Evolutionary conservation across 140 eudicot species (phyloP).

Genomic region (Oenanthe javanica): DNA sequence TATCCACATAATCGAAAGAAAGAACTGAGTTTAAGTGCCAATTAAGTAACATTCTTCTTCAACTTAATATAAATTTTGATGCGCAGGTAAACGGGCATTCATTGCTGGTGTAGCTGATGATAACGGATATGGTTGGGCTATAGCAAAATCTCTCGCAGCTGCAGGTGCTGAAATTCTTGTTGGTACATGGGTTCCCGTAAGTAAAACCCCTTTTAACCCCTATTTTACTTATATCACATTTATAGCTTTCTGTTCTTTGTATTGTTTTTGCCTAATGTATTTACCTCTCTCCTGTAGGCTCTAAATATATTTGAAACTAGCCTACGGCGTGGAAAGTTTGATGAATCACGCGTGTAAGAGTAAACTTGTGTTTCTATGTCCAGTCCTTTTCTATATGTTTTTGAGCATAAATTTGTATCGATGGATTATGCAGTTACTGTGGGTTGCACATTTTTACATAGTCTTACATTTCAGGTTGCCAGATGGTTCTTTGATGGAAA

Average conservation of each 20-base stretch:
- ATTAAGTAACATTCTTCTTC: not conserved
- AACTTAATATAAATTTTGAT: not conserved
- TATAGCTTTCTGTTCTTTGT: not conserved
- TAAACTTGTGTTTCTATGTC: not conserved
- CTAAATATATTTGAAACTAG: conserved; percentile 89
- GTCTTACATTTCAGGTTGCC: conserved; percentile 51
- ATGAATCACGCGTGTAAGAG: conserved; percentile 77
- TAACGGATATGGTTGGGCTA: conserved; percentile 99
- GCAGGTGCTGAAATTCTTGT: conserved; percentile 98
- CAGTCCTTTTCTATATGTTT: conserved; percentile 4
- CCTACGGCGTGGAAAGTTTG: conserved; percentile 87
- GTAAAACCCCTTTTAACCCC: conserved; percentile 20
- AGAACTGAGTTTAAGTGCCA: not conserved
- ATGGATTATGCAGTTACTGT: conserved; percentile 1
- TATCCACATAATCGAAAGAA: not conserved
- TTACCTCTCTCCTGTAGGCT: conserved; percentile 41
- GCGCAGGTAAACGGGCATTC: conserved; percentile 83
- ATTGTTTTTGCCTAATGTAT: conserved; percentile 7
- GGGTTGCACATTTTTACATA: conserved; percentile 13
- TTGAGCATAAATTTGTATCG: not conserved
- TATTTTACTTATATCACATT: not conserved
- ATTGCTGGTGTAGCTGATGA: conserved; percentile 98
- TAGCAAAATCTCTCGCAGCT: conserved; percentile 89
- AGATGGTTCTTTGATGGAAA: conserved; percentile 85
- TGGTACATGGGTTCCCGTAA: conserved; percentile 99